Evolutionary conservation across 2,329 filamentous ascomycete genomes (phyloP), one percentile per base, ranked within the genome.

Genomic region (Lachnellula cervina): DNA sequence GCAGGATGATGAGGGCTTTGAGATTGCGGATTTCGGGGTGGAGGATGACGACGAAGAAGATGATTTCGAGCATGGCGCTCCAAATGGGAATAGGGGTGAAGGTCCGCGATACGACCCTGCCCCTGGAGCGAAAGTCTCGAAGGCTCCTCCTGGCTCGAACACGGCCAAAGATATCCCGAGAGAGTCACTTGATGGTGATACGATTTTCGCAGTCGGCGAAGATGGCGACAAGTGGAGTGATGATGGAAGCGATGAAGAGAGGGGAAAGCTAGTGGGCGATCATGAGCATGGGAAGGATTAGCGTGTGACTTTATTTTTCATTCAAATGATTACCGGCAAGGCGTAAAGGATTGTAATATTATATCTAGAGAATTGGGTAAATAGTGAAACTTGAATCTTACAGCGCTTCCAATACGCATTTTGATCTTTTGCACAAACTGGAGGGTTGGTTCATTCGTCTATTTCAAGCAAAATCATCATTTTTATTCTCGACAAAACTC

Each of bases 1-100:
- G 2, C 94, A 97, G 81, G 94, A 99, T 67, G 94, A 99, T 65
- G 93, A 97, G 69, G 94, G 94, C 46, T 99, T 99, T 70, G 94
- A 97, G 70, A 95, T 99, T 70, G 89, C 89, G 49, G 94, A 94
- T 55, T 88, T 99, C 59, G 90, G 90, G 51, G 89, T 82, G 3
- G 84, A 84, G 21, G 72, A 73, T 63, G 84, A 80, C 0, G 86
- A 88, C 64, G 28, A 32, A 32, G 82, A 87, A 55, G 82, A 85
- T 64, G 81, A 84, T 52, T 42, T 55, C 71, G 75, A 49, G 63
- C 72, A 56, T 69, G 61, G 60, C 48, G 67, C 65, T 32, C 61
- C 66, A 46, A 80, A 84, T 68, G 76, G 77, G 13, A 70, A 76
- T 6, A 70, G 79, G 23, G 65, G 66, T 16, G 66, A 68, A 64